Conservation (phyloP, 345 rosid species). For the Microcos paniculata region DNA sequence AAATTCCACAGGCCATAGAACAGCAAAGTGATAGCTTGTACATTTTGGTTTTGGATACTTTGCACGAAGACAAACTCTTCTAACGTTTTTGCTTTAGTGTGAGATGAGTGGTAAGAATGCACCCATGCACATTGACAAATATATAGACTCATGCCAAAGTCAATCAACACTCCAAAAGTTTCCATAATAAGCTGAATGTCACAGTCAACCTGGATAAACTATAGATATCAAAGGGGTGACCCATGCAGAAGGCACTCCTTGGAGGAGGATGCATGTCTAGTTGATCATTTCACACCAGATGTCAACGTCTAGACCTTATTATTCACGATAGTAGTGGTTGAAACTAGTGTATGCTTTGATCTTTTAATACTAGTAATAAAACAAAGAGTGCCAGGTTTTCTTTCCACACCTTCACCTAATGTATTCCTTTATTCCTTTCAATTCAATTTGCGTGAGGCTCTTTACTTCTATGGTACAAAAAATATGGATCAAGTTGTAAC, state of each 20-base stretch:
- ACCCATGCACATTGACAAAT: slow-evolving; percentile 10
- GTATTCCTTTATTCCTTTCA: background rate
- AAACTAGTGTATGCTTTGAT: slow-evolving; percentile 16
- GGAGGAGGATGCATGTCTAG: slow-evolving; percentile 6
- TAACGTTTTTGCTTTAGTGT: slow-evolving; percentile 6
- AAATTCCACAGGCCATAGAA: slow-evolving; percentile 21
- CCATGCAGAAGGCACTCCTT: slow-evolving; percentile 11
- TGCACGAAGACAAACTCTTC: slow-evolving; percentile 8
- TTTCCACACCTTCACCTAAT: slow-evolving; percentile 28
- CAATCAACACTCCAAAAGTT: slow-evolving; percentile 12
- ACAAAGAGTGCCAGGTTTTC: background rate
- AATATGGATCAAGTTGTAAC: slow-evolving; percentile 11
- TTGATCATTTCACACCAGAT: slow-evolving; percentile 25
- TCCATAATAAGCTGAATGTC: slow-evolving; percentile 13
- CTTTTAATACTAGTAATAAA: slow-evolving; percentile 11
- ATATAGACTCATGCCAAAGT: slow-evolving; percentile 20
- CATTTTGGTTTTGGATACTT: slow-evolving; percentile 25
- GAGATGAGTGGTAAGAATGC: slow-evolving; percentile 20
- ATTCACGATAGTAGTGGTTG: slow-evolving; percentile 19
- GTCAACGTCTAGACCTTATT: slow-evolving; percentile 5
- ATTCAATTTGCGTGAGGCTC: slow-evolving; percentile 13
- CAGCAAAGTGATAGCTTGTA: slow-evolving; percentile 8
- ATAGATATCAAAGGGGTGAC: slow-evolving; percentile 13
- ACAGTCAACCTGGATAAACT: slow-evolving; percentile 18
- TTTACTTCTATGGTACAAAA: slow-evolving; percentile 21